Percentiles rank a stretch among this genome's conserved stretches.
phyloP scores from a whole-genome alignment of 1,284 basidiomycete species.

The Cutaneotrichosporon sp. region DNA sequence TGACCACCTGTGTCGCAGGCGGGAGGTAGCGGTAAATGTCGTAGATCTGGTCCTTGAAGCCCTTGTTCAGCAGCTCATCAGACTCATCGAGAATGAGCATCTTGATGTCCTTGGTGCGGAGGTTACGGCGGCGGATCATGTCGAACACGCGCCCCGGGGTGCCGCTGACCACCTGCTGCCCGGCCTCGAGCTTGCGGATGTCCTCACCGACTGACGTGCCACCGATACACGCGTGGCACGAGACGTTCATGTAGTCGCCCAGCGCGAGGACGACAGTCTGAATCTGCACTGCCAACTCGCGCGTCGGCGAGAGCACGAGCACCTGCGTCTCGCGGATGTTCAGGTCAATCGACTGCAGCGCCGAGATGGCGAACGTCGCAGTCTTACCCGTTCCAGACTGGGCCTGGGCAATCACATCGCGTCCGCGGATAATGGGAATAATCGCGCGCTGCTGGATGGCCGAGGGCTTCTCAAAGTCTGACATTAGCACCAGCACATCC shows the following conservation, averaged over 20 bases:
- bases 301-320: slow-evolving; percentile 88
- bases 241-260: slow-evolving; percentile 98
- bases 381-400: slow-evolving; percentile 99
- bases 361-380: slow-evolving; percentile 92
- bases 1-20: slow-evolving; percentile 94
- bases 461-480: slow-evolving; percentile 98
- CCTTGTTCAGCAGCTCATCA: slow-evolving; percentile 95
- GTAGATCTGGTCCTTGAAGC: slow-evolving; percentile 99
- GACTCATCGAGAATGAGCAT: slow-evolving; percentile 99
- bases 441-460: slow-evolving; percentile 99
- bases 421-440: slow-evolving; percentile 86
- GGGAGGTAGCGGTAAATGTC: slow-evolving; percentile 98
- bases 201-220: slow-evolving; percentile 97
- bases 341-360: slow-evolving; percentile 90
- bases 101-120: slow-evolving; percentile 97
- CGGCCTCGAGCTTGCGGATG: slow-evolving; percentile 96
- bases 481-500: neutral
- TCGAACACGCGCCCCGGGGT: slow-evolving; percentile 98
- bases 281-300: slow-evolving; percentile 94
- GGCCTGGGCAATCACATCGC: slow-evolving; percentile 97
- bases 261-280: slow-evolving; percentile 96
- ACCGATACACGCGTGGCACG: slow-evolving; percentile 98
- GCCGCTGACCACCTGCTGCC: slow-evolving; percentile 95
- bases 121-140: slow-evolving; percentile 93
- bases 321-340: slow-evolving; percentile 94